Evolutionary conservation across 192 early-diverging fungal genomes (phyloP).

Genomic region (Backusella parvicylindrica): DNA sequence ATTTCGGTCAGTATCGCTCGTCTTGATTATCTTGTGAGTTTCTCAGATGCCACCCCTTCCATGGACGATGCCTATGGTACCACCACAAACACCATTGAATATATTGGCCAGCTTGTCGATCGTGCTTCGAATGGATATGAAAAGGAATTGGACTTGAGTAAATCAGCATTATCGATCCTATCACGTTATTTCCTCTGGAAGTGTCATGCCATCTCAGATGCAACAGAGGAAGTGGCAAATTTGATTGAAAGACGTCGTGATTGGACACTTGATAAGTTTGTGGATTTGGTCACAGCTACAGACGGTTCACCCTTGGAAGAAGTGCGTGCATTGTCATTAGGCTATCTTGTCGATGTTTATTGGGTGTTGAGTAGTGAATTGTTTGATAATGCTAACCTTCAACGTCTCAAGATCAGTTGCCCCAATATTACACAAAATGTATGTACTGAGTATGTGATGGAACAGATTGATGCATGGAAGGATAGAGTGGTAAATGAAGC

Average conservation of each 20-base stretch:
- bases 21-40: constrained; percentile 20
- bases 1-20: constrained; percentile 24
- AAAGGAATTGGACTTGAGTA: constrained; percentile 1
- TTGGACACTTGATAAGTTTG: constrained; percentile 8
- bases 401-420: constrained; percentile 18
- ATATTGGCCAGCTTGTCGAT: constrained; percentile 9
- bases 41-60: constrained; percentile 17
- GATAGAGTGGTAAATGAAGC: background rate
- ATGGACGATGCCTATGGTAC: constrained; percentile 22
- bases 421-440: constrained; percentile 28
- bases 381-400: constrained; percentile 28
- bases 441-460: constrained; percentile 34
- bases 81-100: background rate
- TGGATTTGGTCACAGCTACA: background rate
- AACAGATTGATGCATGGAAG: background rate
- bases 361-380: constrained; percentile 49
- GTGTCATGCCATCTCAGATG: background rate
- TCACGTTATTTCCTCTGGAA: constrained; percentile 40
- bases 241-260: constrained; percentile 11
- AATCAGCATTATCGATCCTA: constrained; percentile 28
- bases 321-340: constrained; percentile 22
- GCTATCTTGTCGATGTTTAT: constrained; percentile 43
- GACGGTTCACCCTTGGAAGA: constrained; percentile 2
- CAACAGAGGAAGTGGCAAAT: background rate
- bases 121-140: constrained; percentile 6